phyloP scores from a whole-genome alignment of 2,329 filamentous ascomycete genomes.

The Aspergillus bombycis region DNA sequence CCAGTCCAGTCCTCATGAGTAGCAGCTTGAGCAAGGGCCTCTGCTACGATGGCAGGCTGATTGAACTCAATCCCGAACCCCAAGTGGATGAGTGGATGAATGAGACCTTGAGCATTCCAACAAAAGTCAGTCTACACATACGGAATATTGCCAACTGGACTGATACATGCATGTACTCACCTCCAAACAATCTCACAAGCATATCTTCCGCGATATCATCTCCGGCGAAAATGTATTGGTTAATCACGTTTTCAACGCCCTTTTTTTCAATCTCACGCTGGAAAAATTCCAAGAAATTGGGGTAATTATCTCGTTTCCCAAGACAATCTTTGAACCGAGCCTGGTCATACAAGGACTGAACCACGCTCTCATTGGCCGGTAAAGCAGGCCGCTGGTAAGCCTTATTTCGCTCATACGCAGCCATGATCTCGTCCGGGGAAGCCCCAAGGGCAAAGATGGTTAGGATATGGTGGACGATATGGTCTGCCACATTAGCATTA shows the following conservation, averaged over 20 bases:
- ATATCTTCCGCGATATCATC: slow-evolving; percentile 69
- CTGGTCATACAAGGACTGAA: slow-evolving; percentile 62
- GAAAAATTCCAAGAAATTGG: slow-evolving; percentile 77
- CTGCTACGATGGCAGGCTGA: slow-evolving; percentile 79
- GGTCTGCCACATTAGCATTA: slow-evolving; percentile 53
- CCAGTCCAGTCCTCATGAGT: slow-evolving; percentile 65
- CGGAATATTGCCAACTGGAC: not conserved
- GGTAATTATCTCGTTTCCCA: slow-evolving; percentile 67
- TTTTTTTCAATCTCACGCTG: slow-evolving; percentile 68
- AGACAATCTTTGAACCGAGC: slow-evolving; percentile 61
- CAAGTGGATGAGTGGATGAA: slow-evolving; percentile 83
- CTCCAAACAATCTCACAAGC: slow-evolving; percentile 68
- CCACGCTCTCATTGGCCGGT: slow-evolving; percentile 52
- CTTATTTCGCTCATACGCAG: slow-evolving; percentile 66
- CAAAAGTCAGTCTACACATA: not conserved
- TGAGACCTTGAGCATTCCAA: slow-evolving; percentile 53
- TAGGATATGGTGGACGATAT: slow-evolving; percentile 78
- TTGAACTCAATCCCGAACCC: slow-evolving; percentile 82
- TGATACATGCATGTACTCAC: slow-evolving; percentile 39
- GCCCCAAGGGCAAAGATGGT: slow-evolving; percentile 77
- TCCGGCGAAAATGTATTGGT: slow-evolving; percentile 69
- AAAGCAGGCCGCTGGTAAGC: slow-evolving; percentile 65
- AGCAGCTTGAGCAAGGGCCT: slow-evolving; percentile 76
- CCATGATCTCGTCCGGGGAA: slow-evolving; percentile 59
- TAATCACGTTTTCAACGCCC: slow-evolving; percentile 64